phyloP scores from a whole-genome alignment of 768 basidiomycete genomes.

The Mycena latifolia region DNA sequence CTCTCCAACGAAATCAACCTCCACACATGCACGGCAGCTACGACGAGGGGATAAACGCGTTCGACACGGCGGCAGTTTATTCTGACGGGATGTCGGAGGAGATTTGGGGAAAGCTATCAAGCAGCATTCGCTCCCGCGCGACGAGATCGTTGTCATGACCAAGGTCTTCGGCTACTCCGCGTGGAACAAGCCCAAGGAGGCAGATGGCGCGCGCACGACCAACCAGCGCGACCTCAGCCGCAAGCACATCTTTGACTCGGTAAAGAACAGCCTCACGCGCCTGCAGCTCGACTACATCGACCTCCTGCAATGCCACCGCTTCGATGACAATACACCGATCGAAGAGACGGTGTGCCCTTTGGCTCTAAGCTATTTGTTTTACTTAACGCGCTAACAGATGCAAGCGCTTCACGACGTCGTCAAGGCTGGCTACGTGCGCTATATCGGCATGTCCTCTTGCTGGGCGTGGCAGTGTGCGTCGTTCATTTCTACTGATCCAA shows the following conservation, averaged over 20 bases:
- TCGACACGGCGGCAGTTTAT: neutral
- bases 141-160: neutral
- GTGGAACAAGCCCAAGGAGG: too few relatives aligned
- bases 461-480: neutral
- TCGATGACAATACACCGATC: conserved; percentile 68
- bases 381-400: neutral
- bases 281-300: conserved; percentile 13
- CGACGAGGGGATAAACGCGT: neutral
- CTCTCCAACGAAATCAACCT: too few relatives aligned
- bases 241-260: conserved; percentile 6
- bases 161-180: neutral
- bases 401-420: neutral
- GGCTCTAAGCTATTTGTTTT: neutral
- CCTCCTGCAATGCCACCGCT: conserved; percentile 53
- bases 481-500: neutral
- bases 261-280: conserved; percentile 3
- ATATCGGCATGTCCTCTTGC: neutral
- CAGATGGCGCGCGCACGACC: too few relatives aligned
- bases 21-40: neutral
- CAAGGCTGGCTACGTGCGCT: neutral
- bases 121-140: neutral
- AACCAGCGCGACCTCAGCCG: conserved; percentile 6
- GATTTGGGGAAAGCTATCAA: neutral
- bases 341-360: conserved; percentile 35
- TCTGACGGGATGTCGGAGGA: neutral